Base-by-base conservation (phyloP, 768 basidiomycete genomes). In the Russula earlei region DNA sequence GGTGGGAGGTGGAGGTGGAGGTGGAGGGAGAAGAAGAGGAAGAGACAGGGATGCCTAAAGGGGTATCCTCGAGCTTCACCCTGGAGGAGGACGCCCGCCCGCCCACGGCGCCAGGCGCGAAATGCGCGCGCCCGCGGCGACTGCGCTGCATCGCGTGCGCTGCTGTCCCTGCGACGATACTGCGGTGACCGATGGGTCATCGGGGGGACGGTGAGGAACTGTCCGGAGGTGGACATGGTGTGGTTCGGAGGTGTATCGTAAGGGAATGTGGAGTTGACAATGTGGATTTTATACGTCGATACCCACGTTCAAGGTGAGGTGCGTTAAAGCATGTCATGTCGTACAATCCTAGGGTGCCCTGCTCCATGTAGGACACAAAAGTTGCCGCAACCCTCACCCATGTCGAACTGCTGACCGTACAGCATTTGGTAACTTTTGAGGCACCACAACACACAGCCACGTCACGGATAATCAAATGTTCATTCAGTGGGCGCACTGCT, bases 61-160 rank as follows among this genome's bases (percentile, higher is more conserved):
- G 57, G 36, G 41, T 58, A 45, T 58, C 52, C 24, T 58, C 57
- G 27, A 58, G 40, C 42, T 12, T 58, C 47, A 58, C 27, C 22
- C 22, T 58, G 5, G 57, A 58, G 46, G 57, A 58, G 24, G 57
- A 54, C 11, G 57, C 56, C n/a, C n/a, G n/a, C n/a, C n/a, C n/a
- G n/a, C n/a, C n/a, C 50, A 36, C 46, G 27, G 25, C 19, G 3
- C 15, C 12, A 12, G 25, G 12, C 24, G 51, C 27, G 5, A 22
- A 29, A 22, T 20, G 20, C n/a, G 27, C 25, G 51, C 46, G 20
- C 25, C 14, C 20, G 45, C 12, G 36, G 11, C 11, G 52, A 38
- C 17, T 37, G 52, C 27, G 34, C 34, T 5, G 41, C 19, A 11
- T 5, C 33, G 40, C 46, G 46, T 37, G 31, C 52, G n/a, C 41